Evolutionary conservation across 129 eudicot genomes (phyloP), one percentile per base, ranked within the genome.

Genomic region (Logfia minima): DNA sequence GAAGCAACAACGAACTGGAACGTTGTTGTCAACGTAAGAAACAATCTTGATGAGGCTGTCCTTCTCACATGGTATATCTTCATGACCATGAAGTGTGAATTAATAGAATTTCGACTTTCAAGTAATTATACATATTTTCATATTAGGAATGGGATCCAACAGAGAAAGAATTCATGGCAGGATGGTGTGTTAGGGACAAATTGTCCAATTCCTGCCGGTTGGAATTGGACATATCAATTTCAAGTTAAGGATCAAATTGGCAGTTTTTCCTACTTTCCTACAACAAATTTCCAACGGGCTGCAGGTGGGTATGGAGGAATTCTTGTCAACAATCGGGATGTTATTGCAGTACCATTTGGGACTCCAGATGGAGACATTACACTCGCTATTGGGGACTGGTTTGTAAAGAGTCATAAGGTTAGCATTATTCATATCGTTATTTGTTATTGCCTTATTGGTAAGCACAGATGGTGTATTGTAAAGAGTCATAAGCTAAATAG

Each of bases 241-340:
- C 99, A 95, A 82, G 97, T 91, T 43, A 95, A 95, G 82, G 99
- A 95, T 71, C 99, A 95, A 74, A 91, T 95, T 59, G 99, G 99
- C 22, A 95, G 97, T 83, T 95, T 95, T 86, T 95, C 86, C 81
- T 95, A 95, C 82, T 95, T 95, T 84, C 99, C 97, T 77, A 91
- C 99, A 24, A 87, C 91, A 16, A 83, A 86, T 78, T 89, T 91
- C 83, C 99, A 95, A 69, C 83, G 91, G 65, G 97, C 96, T 75
- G 84, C 89, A 14, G 99, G 99, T 60, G 99, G 99, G 53, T 91
- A 81, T 85, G 99, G 97, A 39, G 99, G 97, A 64, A 91, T 95
- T 61, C 82, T 87, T 43, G 74, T 95, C 61, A 95, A 95, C 81
- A 95, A 95, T 79, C 80, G 99, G 84, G 92, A 84, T 18, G 86